Evolutionary conservation across 805 yeast species (phyloP).

Genomic region (Kuraishia floccosa): DNA sequence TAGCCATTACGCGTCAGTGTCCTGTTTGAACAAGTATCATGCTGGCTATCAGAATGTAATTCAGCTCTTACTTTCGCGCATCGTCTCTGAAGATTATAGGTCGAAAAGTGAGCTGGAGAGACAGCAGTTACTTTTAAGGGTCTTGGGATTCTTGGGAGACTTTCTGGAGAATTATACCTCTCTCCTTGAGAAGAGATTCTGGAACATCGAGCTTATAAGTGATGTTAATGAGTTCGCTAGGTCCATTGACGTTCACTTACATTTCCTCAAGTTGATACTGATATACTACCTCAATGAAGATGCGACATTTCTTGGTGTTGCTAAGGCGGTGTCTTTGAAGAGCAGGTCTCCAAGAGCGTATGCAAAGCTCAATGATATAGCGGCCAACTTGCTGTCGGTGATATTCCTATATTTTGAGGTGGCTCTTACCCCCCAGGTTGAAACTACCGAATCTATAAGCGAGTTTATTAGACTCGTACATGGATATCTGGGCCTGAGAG

Average conservation of each 20-base stretch:
- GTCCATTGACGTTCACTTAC: slow-evolving; percentile 4
- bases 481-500: slow-evolving; percentile 56
- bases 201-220: slow-evolving; percentile 14
- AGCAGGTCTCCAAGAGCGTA: slow-evolving; percentile 30
- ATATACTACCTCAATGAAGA: slow-evolving; percentile 43
- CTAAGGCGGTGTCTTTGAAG: slow-evolving; percentile 22
- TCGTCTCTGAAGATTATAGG: slow-evolving; percentile 14
- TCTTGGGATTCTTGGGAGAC: slow-evolving; percentile 43
- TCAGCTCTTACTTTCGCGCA: slow-evolving; percentile 26
- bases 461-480: slow-evolving; percentile 55
- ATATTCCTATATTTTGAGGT: slow-evolving; percentile 25
- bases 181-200: slow-evolving; percentile 16
- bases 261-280: slow-evolving; percentile 31
- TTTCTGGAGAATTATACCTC: slow-evolving; percentile 27
- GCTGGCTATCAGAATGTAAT: slow-evolving; percentile 43
- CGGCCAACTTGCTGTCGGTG: slow-evolving; percentile 24
- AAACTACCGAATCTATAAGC: slow-evolving; percentile 16
- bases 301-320: no score
- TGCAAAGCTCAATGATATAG: slow-evolving; percentile 31
- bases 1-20: slow-evolving; percentile 31
- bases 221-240: not conserved
- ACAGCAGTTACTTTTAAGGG: slow-evolving; percentile 29
- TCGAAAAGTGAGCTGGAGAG: slow-evolving; percentile 20
- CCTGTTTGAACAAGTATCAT: slow-evolving; percentile 23
- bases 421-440: slow-evolving; percentile 3